Conservation (phyloP, 768 basidiomycete genomes). For the Xerocomus spinulosus region DNA sequence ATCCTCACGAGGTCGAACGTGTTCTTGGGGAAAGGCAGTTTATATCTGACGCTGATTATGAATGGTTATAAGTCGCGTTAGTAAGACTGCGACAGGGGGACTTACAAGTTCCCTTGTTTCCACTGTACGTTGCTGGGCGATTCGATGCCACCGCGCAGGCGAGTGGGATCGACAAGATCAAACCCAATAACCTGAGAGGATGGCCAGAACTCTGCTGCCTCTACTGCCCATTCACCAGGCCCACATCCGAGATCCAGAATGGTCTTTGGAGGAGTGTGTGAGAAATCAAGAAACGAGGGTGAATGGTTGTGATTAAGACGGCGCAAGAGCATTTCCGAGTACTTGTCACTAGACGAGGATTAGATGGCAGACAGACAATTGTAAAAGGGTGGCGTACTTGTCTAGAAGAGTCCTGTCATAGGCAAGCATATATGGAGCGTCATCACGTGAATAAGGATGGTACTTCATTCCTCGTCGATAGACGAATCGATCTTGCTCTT, state of each 20-base stretch:
- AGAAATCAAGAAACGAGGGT: slow-evolving; percentile 58
- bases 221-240: slow-evolving; percentile 59
- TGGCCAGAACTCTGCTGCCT: slow-evolving; percentile 62
- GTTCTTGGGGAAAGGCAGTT: slow-evolving; percentile 57
- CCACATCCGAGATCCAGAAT: slow-evolving; percentile 80
- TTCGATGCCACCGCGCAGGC: slow-evolving; percentile 33
- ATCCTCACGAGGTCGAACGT: slow-evolving; percentile 72
- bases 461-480: slow-evolving; percentile 39
- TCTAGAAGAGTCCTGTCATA: slow-evolving; percentile 55
- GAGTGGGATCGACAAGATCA: slow-evolving; percentile 48
- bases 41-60: slow-evolving; percentile 44
- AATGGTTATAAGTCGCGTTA: slow-evolving; percentile 13
- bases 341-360: slow-evolving; percentile 48
- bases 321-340: slow-evolving; percentile 48
- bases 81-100: slow-evolving; percentile 7
- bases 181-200: slow-evolving; percentile 56
- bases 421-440: slow-evolving; percentile 62
- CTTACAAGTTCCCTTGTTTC: slow-evolving; percentile 66
- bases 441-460: slow-evolving; percentile 47
- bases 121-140: slow-evolving; percentile 43
- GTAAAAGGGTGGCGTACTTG: slow-evolving; percentile 41
- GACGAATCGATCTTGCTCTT: slow-evolving; percentile 22
- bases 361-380: slow-evolving; percentile 7
- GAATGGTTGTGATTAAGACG: slow-evolving; percentile 50
- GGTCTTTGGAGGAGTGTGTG: slow-evolving; percentile 43